Percentiles rank a stretch among this genome's conserved stretches.
phyloP scores from a whole-genome alignment of 2,329 filamentous ascomycete genomes.

The Juglanconis sp. region DNA sequence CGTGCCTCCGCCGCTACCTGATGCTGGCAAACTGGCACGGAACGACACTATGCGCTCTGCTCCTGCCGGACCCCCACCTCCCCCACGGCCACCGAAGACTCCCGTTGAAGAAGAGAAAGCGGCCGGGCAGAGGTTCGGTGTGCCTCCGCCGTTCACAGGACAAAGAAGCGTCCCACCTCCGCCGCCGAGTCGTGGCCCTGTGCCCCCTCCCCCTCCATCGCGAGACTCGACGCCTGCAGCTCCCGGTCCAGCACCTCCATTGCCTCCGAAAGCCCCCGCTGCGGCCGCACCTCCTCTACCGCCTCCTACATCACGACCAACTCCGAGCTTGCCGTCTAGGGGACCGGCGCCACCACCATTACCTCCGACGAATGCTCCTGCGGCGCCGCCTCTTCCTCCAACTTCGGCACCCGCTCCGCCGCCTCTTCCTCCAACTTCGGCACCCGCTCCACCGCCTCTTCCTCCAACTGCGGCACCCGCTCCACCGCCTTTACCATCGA shows the following conservation, averaged over 20 bases:
- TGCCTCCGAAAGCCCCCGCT: constrained; percentile 47
- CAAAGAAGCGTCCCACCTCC: constrained; percentile 69
- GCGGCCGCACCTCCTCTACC: constrained; percentile 47
- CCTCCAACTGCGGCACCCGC: constrained; percentile 28
- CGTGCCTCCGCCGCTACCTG: constrained; percentile 82
- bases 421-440: constrained; percentile 48
- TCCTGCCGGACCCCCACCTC: constrained; percentile 61
- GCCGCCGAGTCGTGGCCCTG: constrained; percentile 66
- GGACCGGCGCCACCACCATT: constrained; percentile 32
- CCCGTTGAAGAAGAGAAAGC: constrained; percentile 65
- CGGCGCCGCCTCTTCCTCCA: constrained; percentile 34
- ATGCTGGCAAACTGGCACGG: constrained; percentile 83
- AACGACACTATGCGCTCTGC: constrained; percentile 41
- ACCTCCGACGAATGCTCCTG: constrained; percentile 27
- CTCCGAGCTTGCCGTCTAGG: constrained; percentile 40
- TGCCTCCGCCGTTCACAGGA: constrained; percentile 76
- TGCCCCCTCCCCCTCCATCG: constrained; percentile 68
- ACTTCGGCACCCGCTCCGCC: constrained; percentile 35
- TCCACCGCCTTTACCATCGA: constrained; percentile 49
- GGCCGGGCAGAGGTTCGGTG: constrained; percentile 60
- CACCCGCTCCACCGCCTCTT: constrained; percentile 33
- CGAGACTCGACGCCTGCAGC: constrained; percentile 30
- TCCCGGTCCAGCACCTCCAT: constrained; percentile 37
- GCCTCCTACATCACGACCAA: constrained; percentile 49
- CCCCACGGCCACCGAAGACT: constrained; percentile 67